Conservation (phyloP, 2,329 filamentous ascomycete genomes). For the Allantophomopsis lycopodina region DNA sequence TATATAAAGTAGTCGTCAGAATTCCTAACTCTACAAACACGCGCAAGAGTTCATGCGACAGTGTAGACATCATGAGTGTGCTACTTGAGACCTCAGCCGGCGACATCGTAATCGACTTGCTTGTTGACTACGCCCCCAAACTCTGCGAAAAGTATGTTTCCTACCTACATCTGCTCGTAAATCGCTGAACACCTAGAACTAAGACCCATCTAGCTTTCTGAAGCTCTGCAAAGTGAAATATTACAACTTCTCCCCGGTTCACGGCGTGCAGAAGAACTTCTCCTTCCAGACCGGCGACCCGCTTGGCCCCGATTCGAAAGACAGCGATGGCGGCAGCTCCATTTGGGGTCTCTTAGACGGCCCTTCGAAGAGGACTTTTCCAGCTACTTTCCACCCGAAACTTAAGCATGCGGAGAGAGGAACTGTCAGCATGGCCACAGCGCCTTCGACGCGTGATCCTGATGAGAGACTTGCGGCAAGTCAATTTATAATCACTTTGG, state of each 20-base stretch:
- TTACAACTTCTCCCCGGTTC: constrained; percentile 92
- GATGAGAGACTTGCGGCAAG: constrained; percentile 75
- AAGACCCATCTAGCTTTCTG: constrained; percentile 61
- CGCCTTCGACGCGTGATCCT: constrained; percentile 58
- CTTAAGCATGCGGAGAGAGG: constrained; percentile 80
- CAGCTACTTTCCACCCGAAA: constrained; percentile 73
- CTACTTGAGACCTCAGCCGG: constrained; percentile 85
- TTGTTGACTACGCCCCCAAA: constrained; percentile 79
- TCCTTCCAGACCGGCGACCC: constrained; percentile 95
- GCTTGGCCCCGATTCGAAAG: constrained; percentile 67
- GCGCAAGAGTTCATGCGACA: background rate
- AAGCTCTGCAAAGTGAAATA: constrained; percentile 99
- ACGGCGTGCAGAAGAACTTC: constrained; percentile 88
- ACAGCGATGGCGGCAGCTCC: constrained; percentile 84
- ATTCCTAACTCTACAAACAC: background rate
- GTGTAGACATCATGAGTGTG: constrained; percentile 59
- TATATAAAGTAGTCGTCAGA: too few species aligned
- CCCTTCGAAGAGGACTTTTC: constrained; percentile 61
- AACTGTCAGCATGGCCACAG: constrained; percentile 96
- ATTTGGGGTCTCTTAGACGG: constrained; percentile 78
- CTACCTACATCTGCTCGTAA: constrained; percentile 7
- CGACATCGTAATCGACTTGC: constrained; percentile 87
- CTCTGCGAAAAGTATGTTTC: constrained; percentile 85
- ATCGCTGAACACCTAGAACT: constrained; percentile 38
- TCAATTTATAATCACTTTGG: constrained; percentile 88